Evolutionary conservation across 2,329 filamentous ascomycete species (phyloP).

Genomic region (Ceratocystis destructans): DNA sequence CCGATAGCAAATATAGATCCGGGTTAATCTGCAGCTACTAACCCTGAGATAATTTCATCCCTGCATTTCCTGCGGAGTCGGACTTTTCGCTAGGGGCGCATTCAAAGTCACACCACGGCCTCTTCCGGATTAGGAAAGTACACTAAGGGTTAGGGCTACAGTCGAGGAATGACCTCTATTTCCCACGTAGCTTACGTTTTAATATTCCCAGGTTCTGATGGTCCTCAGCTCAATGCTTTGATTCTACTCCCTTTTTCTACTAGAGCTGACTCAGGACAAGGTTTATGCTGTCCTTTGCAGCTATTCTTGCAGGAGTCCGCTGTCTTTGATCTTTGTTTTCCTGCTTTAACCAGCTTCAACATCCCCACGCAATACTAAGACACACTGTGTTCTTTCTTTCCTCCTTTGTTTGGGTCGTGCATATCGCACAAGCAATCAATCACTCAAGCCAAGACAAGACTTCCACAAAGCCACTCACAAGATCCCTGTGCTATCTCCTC

Average conservation of each 20-base stretch:
- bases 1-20: neutral
- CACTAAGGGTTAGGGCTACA: neutral
- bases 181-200: neutral
- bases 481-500: neutral
- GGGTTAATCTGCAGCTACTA: neutral
- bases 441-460: neutral
- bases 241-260: neutral
- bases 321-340: neutral
- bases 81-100: neutral
- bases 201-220: neutral
- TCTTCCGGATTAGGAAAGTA: neutral
- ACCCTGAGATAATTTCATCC: neutral
- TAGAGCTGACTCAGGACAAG: neutral
- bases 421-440: neutral
- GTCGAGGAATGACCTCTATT: too few species aligned
- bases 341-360: neutral
- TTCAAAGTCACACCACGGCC: too few species aligned
- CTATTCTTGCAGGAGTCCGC: neutral
- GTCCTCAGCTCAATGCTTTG: neutral
- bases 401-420: neutral
- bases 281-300: neutral
- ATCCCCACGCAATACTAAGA: neutral
- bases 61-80: neutral
- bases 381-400: constrained; percentile 1
- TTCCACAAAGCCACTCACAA: neutral